Evolutionary conservation across 805 yeast species (phyloP).

Genomic region (Nakazawaea wyomingensis): DNA sequence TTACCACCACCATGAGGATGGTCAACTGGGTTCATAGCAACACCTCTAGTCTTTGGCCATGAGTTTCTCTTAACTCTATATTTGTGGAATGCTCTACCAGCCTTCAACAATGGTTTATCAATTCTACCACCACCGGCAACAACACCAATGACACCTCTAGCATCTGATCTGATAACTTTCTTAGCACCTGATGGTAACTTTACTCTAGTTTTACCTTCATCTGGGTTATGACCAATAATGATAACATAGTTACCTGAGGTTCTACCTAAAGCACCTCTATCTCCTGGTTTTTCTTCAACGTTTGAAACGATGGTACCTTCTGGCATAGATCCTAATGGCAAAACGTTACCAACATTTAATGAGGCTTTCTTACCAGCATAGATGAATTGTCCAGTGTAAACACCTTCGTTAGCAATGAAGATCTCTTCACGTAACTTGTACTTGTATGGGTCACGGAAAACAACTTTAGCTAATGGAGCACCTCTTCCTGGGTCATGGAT

Average conservation of each 20-base stretch:
- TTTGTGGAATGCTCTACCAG: conserved; percentile 99
- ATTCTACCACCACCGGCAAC: conserved; percentile 99
- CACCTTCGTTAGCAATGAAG: conserved; percentile 99
- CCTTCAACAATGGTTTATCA: conserved; percentile 98
- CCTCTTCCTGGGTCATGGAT: conserved; percentile 99
- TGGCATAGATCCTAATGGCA: conserved; percentile 89
- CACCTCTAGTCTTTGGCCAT: conserved; percentile 99
- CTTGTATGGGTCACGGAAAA: conserved; percentile 99
- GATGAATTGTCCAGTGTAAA: conserved; percentile 98
- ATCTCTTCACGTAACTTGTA: conserved; percentile 97
- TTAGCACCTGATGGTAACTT: conserved; percentile 99
- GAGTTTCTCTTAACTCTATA: conserved; percentile 99
- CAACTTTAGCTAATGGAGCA: conserved; percentile 99
- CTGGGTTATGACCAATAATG: conserved; percentile 98
- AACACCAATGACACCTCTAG: conserved; percentile 99
- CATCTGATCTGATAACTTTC: conserved; percentile 91
- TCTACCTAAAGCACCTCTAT: conserved; percentile 89
- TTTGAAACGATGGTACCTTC: conserved; percentile 49
- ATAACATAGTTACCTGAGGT: conserved; percentile 99
- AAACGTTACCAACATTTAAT: conserved; percentile 92
- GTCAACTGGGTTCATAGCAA: conserved; percentile 99
- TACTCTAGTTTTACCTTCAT: conserved; percentile 98
- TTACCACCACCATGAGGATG: conserved; percentile 99
- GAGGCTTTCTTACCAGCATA: conserved; percentile 99
- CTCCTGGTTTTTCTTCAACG: conserved; percentile 50